Evolutionary conservation across 352 stramenopile genomes (phyloP).

Genomic region (Thalassiosira ordinaria): DNA sequence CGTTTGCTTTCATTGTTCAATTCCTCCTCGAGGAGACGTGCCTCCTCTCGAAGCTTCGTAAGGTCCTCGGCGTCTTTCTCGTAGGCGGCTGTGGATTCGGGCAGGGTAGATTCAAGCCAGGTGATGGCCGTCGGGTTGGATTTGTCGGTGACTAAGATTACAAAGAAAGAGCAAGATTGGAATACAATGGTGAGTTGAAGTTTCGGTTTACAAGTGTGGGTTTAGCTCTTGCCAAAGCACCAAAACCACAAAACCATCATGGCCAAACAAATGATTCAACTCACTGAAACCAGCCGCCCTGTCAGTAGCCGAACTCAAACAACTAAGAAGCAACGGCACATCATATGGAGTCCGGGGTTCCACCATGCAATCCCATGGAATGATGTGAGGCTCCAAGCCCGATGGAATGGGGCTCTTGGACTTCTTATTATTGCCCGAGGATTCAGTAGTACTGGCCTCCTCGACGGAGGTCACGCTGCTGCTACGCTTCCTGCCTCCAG

Average conservation of each 20-base stretch:
- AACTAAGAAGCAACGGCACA: constrained; percentile 75
- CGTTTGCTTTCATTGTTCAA: constrained; percentile 60
- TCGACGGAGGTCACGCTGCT: constrained; percentile 36
- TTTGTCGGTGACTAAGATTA: constrained; percentile 41
- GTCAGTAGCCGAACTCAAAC: constrained; percentile 64
- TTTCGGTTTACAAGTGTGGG: too few species aligned
- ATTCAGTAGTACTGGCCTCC: constrained; percentile 20
- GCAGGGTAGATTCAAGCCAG: constrained; percentile 60
- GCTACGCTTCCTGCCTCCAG: constrained; percentile 40
- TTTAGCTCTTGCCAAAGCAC: too few species aligned
- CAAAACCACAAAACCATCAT: too few species aligned
- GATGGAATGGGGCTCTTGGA: constrained; percentile 28
- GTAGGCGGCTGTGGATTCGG: constrained; percentile 44
- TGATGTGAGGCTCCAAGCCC: constrained; percentile 49
- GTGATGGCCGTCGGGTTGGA: constrained; percentile 56
- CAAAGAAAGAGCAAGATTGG: not conserved
- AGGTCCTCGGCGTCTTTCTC: constrained; percentile 58
- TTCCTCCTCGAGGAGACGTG: constrained; percentile 61
- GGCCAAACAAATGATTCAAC: too few species aligned
- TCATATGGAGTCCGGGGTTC: constrained; percentile 74
- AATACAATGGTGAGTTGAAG: too few species aligned
- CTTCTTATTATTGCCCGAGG: constrained; percentile 15
- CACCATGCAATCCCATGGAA: constrained; percentile 69
- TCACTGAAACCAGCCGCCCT: constrained; percentile 66
- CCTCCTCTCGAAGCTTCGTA: constrained; percentile 55